Conservation (phyloP, 306 rosid species). For the cucumber (Cucumis sativus) region Cucumber_9930_V3 NC_026655.2:9995501-9996000, state of each 20-base stretch:
- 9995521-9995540: slow-evolving; percentile 20
- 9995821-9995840: not conserved
- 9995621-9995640: slow-evolving; percentile 77
- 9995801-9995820: not conserved
- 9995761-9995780: slow-evolving; percentile 5
- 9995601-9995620: slow-evolving; percentile 60
- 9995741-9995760: slow-evolving; percentile 7
- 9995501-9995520: not conserved
- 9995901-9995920: slow-evolving; percentile 55
- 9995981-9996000: slow-evolving; percentile 14
- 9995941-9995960: slow-evolving; percentile 41
- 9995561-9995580: slow-evolving; percentile 66
- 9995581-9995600: slow-evolving; percentile 54
- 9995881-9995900: slow-evolving; percentile 54
- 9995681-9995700: slow-evolving; percentile 1
- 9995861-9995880: not conserved
- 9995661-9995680: slow-evolving; percentile 91
- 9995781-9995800: not conserved
- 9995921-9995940: slow-evolving; percentile 65
- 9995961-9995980: slow-evolving; percentile 52
- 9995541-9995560: slow-evolving; percentile 57
- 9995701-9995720: not conserved
- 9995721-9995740: not conserved
- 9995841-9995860: not conserved
- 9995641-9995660: slow-evolving; percentile 89